Evolutionary conservation across 192 early-diverging fungal genomes (phyloP), one percentile per base, ranked within the genome.

Genomic region (Backusella macrospora): DNA sequence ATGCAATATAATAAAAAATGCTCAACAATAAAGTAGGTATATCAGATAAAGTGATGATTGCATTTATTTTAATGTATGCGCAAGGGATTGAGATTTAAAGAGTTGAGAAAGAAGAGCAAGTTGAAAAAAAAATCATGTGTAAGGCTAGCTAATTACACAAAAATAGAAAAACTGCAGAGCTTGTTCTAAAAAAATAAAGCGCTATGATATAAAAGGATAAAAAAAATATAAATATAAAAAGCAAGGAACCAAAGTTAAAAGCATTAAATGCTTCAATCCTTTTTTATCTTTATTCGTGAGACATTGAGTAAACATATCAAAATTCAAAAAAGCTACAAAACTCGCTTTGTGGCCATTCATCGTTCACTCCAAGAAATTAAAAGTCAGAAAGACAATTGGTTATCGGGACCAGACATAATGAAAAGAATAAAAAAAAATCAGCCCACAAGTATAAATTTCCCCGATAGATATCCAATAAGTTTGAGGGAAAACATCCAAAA

Each of bases 351-450:
- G 52, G 52, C 26, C 52, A 59, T 59, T 59, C 23, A 21, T 21
- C 18, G 12, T 59, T 1, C 26, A 59, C 12, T 59, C 21, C 52
- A 59, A 59, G 26, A 43, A 59, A 12, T 59, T 59, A 29, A 59
- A 59, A 23, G 52, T 59, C 52, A 59, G 52, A 18, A 59, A 59
- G 52, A 59, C 52, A 59, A 21, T 21, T 55, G 49, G 49, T 55
- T 21, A n/a, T 55, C 18, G 9, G 49, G 52, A 21, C 52, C 52
- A 59, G 2, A 59, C 52, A 59, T 26, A 59, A 59, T 23, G 45
- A 68, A 68, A 68, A 46, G 16, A 66, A 38, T 42, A 13, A 66
- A 66, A 42, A 66, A 66, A 66, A 66, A 66, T 69, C 67, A 69
- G 67, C 67, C 67, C 67, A 69, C 44, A 45, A 59, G 21, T 59